A percentile compares a stretch with the other conserved stretches of the same genome.
These are phyloP conservation scores for Fusarium armeniacum DNA, from an alignment of 2,329 filamentous ascomycete genomes.

Conservation along the genomic window DNA sequence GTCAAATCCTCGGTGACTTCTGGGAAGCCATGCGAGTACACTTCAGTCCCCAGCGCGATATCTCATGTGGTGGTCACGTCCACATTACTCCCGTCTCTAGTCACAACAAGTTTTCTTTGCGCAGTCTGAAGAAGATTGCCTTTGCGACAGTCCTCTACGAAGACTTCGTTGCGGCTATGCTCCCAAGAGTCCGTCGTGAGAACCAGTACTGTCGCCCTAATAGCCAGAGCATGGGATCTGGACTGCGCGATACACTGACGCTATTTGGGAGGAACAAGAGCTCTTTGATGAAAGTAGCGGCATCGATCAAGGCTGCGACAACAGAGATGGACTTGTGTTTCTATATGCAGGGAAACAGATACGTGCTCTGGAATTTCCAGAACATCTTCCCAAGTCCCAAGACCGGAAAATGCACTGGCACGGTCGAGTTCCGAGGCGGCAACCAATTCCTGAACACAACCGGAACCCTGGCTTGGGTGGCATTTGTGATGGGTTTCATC, in stretches of 20 bases:
- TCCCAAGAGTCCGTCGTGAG: conserved; percentile 53
- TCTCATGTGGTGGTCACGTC: conserved; percentile 58
- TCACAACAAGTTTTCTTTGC: conserved; percentile 55
- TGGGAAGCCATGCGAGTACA: conserved; percentile 60
- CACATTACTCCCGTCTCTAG: conserved; percentile 56
- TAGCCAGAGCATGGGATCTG: conserved; percentile 51
- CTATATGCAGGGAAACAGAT: conserved; percentile 58
- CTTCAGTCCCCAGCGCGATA: conserved; percentile 55
- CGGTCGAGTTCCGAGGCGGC: conserved; percentile 58
- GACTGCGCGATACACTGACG: conserved; percentile 49
- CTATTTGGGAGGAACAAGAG: conserved; percentile 49
- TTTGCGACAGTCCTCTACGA: conserved; percentile 56
- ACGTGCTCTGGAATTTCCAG: conserved; percentile 59
- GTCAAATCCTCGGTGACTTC: conserved; percentile 56
- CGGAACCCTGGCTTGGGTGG: conserved; percentile 57
- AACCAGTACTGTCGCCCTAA: conserved; percentile 57
- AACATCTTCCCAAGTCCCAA: conserved; percentile 57
- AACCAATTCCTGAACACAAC: conserved; percentile 57
- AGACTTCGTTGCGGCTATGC: conserved; percentile 53
- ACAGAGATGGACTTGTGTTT: conserved; percentile 53
- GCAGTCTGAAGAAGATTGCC: conserved; percentile 56
- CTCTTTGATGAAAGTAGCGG: conserved; percentile 50
- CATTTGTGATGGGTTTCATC: conserved; percentile 57
- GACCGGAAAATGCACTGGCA: conserved; percentile 56
- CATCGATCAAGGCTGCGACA: conserved; percentile 47